Percentiles rank a stretch among this genome's conserved stretches.
phyloP scores from a whole-genome alignment of 345 rosid species.

The Bruguiera gymnorhiza region DNA sequence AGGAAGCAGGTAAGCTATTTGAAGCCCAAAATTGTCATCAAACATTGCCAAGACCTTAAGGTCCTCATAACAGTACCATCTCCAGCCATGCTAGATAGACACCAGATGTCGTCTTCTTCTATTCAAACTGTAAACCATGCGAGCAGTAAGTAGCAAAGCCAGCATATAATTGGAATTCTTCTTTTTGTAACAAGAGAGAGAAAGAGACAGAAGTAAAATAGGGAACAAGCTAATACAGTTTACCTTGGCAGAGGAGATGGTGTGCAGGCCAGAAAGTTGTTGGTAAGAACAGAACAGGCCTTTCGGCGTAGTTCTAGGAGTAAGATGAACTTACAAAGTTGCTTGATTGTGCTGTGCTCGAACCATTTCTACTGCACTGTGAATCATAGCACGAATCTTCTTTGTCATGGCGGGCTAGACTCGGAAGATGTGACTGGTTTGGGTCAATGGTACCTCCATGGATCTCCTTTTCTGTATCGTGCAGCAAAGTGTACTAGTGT shows the following conservation, averaged over 20 bases:
- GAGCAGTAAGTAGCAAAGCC: not conserved
- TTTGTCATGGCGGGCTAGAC: slow-evolving; percentile 60
- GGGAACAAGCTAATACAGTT: slow-evolving; percentile 3
- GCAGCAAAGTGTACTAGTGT: slow-evolving; percentile 38
- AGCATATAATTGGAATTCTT: too few species aligned
- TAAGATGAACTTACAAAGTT: slow-evolving; percentile 42
- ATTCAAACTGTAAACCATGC: not conserved
- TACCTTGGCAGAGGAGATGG: slow-evolving; percentile 57
- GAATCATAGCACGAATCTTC: slow-evolving; percentile 71
- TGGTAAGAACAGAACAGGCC: slow-evolving; percentile 23
- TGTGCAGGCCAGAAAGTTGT: slow-evolving; percentile 26
- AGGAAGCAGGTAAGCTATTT: not conserved
- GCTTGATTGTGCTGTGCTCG: slow-evolving; percentile 61
- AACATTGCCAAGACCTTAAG: too few species aligned
- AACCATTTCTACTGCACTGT: slow-evolving; percentile 69
- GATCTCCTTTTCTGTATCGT: slow-evolving; percentile 58
- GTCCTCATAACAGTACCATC: too few species aligned
- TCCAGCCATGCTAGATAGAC: too few species aligned
- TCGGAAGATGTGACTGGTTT: slow-evolving; percentile 52
- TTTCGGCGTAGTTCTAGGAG: slow-evolving; percentile 30
- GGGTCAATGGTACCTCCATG: slow-evolving; percentile 52
- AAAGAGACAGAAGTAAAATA: not conserved
- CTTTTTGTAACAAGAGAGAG: not conserved
- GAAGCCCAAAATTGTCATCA: not conserved
- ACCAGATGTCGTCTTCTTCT: too few species aligned